Base-by-base conservation (phyloP, 2,329 filamentous ascomycete species). In the Aspergillus ustus region DNA sequence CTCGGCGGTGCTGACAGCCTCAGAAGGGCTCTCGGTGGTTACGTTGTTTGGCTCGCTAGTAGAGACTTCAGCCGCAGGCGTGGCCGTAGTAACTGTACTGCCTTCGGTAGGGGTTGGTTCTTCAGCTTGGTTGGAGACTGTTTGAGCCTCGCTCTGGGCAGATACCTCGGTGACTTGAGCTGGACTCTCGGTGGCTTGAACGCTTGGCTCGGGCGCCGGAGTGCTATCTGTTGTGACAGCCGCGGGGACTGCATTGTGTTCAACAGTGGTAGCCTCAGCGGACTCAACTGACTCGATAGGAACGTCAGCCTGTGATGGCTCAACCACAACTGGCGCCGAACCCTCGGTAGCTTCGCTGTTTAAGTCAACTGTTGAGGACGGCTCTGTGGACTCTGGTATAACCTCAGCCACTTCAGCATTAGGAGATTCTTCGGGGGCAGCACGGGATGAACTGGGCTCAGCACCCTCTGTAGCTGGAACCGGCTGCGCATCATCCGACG, bases 381-480 rank as follows among this genome's bases (percentile, higher is more conserved):
- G 57, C 15, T 59, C 55, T 1, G 52, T 11, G 13, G 49, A 17
- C 2, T 25, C 6, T 17, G 25, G 22, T 11, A n/a, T 29, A 13
- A 44, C 17, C 9, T 34, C 37, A 37, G 7, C 25, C 9, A n/a
- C 15, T n/a, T 31, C 46, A 25, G 17, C 29, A 49, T 50, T 48
- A 15, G 56, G 11, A 44, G 51, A n/a, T 25, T 55, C 52, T 6
- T 58, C 58, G 28, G 56, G 49, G 34, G 59, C 45, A 34, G 60
- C 67, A n/a, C 64, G 68, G 2, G 73, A 75, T 29, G 73, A 75
- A 22, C 72, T 72, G 22, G 72, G 70, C 20, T 68, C 64, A 2
- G 69, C 70, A 53, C 68, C 65, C 25, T 68, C 64, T 34, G 54
- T 64, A 52, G 71, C 68, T 29, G 59, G 53, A 20, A 57, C 50